Evolutionary conservation across 306 rosid genomes (phyloP), one percentile per base, ranked within the genome.

Genomic region (Acacia acuminata): DNA sequence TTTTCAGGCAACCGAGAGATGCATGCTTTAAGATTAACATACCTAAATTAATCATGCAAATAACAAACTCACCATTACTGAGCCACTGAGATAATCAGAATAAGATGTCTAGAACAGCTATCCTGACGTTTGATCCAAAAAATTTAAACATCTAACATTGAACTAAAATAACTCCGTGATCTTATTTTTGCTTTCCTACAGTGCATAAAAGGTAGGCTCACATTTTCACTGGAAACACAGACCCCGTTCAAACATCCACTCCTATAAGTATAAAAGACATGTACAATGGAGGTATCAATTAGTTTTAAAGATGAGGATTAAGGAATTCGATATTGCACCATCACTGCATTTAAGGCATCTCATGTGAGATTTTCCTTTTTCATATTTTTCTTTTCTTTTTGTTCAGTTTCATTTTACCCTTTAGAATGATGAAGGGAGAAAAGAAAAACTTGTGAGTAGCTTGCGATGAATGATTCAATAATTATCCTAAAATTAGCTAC

Each of bases 21-120:
- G 87, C 99, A 96, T 32, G 98, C 83, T 81, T 90, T 90, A 73
- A 93, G 94, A 89, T 96, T 85, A 71, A 71, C 94, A 86, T 91
- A 93, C 99, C 99, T 96, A 77, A 77, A 68, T 74, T 73, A 70
- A 76, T 53, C 75, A 80, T 69, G 73, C 53, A 77, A 87, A 84
- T 63, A 79, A 80, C 5, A 65, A 56, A 60, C 76, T 75, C 60
- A 85, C 36, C 79, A 71, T 75, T 58, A 81, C 61, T 76, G 75
- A 81, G 82, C 77, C 66, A 58, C 60, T 48, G 32, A 80, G 58
- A 43, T 67, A 63, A 55, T 78, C 56, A 53, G 32, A 80, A 19
- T 71, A 66, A 14, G 82, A 83, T 79, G 81, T 45, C 75, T 42
- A n/a, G 15, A 48, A 83, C 82, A 22, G 40, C 53, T 61, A 74